Evolutionary conservation across 2,329 filamentous ascomycete species (phyloP).

Genomic region (Cercospora sojina): DNA sequence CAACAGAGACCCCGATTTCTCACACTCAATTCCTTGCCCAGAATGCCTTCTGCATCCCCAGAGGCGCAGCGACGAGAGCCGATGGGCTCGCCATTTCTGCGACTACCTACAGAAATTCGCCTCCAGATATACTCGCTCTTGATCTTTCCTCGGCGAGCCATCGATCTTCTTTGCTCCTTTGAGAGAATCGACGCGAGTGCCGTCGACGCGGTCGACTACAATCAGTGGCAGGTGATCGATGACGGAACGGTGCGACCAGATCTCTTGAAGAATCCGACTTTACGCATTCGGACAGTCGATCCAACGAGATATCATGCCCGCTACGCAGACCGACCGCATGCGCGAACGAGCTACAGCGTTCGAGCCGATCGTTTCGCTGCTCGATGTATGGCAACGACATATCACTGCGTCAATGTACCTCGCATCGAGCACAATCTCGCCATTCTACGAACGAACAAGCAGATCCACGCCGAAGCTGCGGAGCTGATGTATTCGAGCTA

Average conservation of each 20-base stretch:
- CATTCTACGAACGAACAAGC: slow-evolving; percentile 38
- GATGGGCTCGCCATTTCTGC: slow-evolving; percentile 39
- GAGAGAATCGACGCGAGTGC: slow-evolving; percentile 37
- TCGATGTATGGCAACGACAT: slow-evolving; percentile 54
- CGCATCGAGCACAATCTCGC: slow-evolving; percentile 37
- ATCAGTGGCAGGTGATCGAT: slow-evolving; percentile 27
- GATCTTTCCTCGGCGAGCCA: slow-evolving; percentile 37
- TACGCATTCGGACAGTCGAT: slow-evolving; percentile 48
- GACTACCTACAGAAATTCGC: slow-evolving; percentile 48
- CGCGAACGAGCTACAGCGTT: slow-evolving; percentile 43
- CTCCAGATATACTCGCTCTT: slow-evolving; percentile 51
- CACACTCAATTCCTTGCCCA: slow-evolving; percentile 18
- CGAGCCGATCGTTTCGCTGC: slow-evolving; percentile 45
- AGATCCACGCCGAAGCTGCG: slow-evolving; percentile 57
- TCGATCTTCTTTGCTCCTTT: slow-evolving; percentile 36
- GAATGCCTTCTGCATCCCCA: slow-evolving; percentile 17
- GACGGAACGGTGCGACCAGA: slow-evolving; percentile 9
- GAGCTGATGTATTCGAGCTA: slow-evolving; percentile 57
- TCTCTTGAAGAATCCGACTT: slow-evolving; percentile 33
- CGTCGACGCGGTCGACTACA: slow-evolving; percentile 47
- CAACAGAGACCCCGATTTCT: slow-evolving; percentile 17
- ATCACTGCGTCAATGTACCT: slow-evolving; percentile 46
- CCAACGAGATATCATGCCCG: slow-evolving; percentile 36
- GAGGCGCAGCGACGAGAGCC: slow-evolving; percentile 1
- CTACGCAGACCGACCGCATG: slow-evolving; percentile 26